Percentiles rank a stretch among this genome's conserved stretches.
These are phyloP conservation scores for Hypholoma fasciculare DNA, from an alignment of 768 basidiomycete genomes.

Conservation along the genomic window DNA sequence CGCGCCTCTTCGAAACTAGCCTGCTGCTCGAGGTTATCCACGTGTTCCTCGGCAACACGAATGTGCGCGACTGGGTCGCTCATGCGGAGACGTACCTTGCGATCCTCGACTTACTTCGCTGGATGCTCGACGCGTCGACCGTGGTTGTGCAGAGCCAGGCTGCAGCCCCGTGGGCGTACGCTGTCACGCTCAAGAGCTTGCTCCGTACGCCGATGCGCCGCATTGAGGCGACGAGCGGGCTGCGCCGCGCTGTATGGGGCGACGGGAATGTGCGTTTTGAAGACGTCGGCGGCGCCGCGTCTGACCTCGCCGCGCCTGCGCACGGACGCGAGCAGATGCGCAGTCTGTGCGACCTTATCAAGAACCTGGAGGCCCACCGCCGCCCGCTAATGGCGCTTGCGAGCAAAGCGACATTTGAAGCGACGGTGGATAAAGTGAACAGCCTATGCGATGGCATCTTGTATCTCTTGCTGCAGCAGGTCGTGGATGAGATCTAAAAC, in stretches of 20 bases:
- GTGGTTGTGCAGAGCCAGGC: neutral
- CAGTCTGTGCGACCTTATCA: constrained; percentile 22
- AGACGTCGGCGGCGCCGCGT: neutral
- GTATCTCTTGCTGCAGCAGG: constrained; percentile 35
- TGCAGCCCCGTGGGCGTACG: constrained; percentile 12
- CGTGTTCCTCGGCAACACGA: constrained; percentile 29
- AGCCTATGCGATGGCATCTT: constrained; percentile 38
- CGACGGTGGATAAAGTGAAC: constrained; percentile 38
- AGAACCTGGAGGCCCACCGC: constrained; percentile 28
- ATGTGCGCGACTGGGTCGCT: constrained; percentile 34
- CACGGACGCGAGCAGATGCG: constrained; percentile 7
- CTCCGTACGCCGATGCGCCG: constrained; percentile 16
- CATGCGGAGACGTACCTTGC: constrained; percentile 32
- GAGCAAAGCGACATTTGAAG: constrained; percentile 29
- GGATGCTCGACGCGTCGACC: constrained; percentile 22
- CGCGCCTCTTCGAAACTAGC: constrained; percentile 24
- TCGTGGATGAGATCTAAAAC: constrained; percentile 14
- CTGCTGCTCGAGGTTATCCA: constrained; percentile 33
- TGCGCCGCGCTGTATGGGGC: constrained; percentile 21
- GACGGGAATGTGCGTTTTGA: constrained; percentile 8
- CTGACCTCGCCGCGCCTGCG: neutral
- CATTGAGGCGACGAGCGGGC: constrained; percentile 18
- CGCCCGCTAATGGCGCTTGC: constrained; percentile 29
- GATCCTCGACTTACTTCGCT: constrained; percentile 28
- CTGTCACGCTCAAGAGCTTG: neutral